Percentiles rank a stretch among this genome's conserved stretches.
Conservation (phyloP, 345 rosid species). For the Acer negundo region DNA sequence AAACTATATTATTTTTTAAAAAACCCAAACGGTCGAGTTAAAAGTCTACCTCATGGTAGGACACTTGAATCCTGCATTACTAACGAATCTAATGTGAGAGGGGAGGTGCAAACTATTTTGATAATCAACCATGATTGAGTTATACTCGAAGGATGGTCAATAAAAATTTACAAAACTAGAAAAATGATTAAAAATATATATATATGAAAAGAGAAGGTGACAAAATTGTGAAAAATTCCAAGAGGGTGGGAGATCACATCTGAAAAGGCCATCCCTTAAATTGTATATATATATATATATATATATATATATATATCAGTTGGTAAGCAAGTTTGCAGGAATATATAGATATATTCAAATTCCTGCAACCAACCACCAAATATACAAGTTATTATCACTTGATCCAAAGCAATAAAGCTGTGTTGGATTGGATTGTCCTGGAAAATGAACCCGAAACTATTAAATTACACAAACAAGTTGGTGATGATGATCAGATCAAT, state of each 20-base stretch:
- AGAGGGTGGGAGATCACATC: conserved; percentile 10
- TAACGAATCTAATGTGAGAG: too few relatives aligned
- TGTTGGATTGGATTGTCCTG: background rate
- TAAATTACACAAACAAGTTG: conserved; percentile 1
- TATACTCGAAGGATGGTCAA: too few relatives aligned
- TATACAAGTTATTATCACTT: background rate
- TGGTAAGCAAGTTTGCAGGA: conserved; percentile 11
- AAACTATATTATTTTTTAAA: too few relatives aligned
- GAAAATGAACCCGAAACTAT: background rate
- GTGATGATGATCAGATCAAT: background rate
- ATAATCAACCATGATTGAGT: too few relatives aligned
- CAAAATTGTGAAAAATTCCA: conserved; percentile 14
- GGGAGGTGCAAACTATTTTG: too few relatives aligned
- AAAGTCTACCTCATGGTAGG: too few relatives aligned
- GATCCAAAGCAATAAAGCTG: conserved; percentile 24
- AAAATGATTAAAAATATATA: background rate
- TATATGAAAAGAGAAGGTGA: background rate
- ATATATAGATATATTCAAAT: background rate
- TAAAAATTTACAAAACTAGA: too few relatives aligned
- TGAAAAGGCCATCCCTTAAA: conserved; percentile 11
- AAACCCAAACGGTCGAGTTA: too few relatives aligned
- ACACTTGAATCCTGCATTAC: too few relatives aligned
- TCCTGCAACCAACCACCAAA: background rate
- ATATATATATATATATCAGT: background rate
- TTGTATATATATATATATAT: background rate